Conservation (phyloP, 257 asterid genomes). For the Thymus quinquecostatus region DNA sequence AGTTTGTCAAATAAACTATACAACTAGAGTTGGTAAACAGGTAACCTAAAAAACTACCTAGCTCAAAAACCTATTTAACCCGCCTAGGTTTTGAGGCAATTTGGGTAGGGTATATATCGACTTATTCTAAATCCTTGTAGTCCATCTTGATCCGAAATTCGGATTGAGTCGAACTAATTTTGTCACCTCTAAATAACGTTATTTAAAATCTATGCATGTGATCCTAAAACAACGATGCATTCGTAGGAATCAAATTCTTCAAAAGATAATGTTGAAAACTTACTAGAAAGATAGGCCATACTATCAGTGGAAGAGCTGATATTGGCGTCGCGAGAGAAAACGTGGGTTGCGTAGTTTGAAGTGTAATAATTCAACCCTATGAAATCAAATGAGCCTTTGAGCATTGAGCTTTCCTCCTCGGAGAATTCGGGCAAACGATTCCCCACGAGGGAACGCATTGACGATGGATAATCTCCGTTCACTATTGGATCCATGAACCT, state of each 20-base stretch:
- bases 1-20: no score
- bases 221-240: no score
- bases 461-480: slow-evolving; percentile 50
- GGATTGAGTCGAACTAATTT: no score
- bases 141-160: no score
- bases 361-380: slow-evolving; percentile 57
- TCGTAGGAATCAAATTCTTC: not conserved
- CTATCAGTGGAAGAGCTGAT: slow-evolving; percentile 33
- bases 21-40: no score
- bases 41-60: no score
- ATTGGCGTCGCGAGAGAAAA: slow-evolving; percentile 3
- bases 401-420: slow-evolving; percentile 20
- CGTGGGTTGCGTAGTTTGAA: slow-evolving; percentile 37
- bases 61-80: no score
- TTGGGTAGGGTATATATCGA: no score
- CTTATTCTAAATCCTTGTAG: no score
- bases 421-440: slow-evolving; percentile 49
- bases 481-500: slow-evolving; percentile 52
- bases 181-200: no score
- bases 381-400: slow-evolving; percentile 57
- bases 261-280: not conserved
- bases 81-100: no score
- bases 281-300: slow-evolving; percentile 33
- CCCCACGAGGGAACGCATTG: slow-evolving; percentile 42
- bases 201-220: no score